Base-by-base conservation (phyloP, 148 eudicot species). In the Pouteria glomerata region DNA sequence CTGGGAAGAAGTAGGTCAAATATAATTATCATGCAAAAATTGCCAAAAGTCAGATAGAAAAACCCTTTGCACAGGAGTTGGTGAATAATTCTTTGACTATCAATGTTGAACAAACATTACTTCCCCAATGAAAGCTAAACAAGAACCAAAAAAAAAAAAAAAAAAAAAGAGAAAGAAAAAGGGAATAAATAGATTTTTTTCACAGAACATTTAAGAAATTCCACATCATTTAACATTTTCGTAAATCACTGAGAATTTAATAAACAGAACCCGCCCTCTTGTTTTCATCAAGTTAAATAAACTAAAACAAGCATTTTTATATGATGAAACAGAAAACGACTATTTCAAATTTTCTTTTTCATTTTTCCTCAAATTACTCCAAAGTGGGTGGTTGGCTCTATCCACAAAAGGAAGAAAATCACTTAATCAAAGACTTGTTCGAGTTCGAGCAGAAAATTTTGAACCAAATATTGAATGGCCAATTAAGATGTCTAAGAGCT, bases 1-100 rank as follows among this genome's bases (percentile, higher is more conserved):
- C 99, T 95, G 84, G 62, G 64, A 74, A 51, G 53, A 39, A 71
- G 59, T 19, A 56, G 19, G 63, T 50, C 10, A 57, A 64, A 73
- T 63, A 56, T 64, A 57, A 71, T 30, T 30, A 63, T 48, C 53
- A 74, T 44, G 55, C 57, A 52, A 39, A 21, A 56, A 67, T 48
- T 33, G 14, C 39, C n/a, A 15, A 18, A 66, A 47, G 16, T 26
- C 8, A 3, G 31, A 29, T 47, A 14, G 8, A 69, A 26, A 15
- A n/a, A 37, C 34, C 15, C 23, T 57, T 69, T 50, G 8, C 30
- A 23, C 23, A 52, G 34, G 58, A 19, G 16, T 5, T 33, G 19
- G 70, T 13, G 14, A 42, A 26, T 44, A 64, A 27, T 26, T 0
- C 53, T 29, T 29, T 29, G 19, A 24, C 16, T 3, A 26, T 8